Conservation (phyloP, 371 early-diverging fungal genomes). For the Mucor mucedo region DNA sequence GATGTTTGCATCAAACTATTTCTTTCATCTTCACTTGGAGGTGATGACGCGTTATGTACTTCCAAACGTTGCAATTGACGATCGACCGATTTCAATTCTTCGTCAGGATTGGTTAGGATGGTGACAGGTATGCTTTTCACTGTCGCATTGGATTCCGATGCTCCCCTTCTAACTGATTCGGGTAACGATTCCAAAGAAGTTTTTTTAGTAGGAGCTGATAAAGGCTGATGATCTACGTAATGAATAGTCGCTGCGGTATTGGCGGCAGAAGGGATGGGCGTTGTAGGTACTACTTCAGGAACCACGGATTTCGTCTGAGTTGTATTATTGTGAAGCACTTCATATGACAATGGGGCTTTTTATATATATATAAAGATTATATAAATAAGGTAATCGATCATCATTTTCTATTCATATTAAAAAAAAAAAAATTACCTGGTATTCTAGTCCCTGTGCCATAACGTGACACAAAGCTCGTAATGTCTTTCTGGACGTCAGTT, state of each 20-base stretch:
- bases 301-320: background rate
- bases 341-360: slow-evolving; percentile 12
- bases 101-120: slow-evolving; percentile 37
- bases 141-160: slow-evolving; percentile 6
- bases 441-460: slow-evolving; percentile 38
- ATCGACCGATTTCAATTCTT: slow-evolving; percentile 41
- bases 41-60: slow-evolving; percentile 10
- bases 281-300: background rate
- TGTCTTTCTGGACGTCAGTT: slow-evolving; percentile 45
- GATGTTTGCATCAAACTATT: background rate
- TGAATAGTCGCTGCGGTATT: background rate
- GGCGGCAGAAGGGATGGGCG: background rate
- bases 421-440: slow-evolving; percentile 32
- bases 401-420: background rate
- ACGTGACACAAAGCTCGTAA: slow-evolving; percentile 35
- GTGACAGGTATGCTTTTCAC: slow-evolving; percentile 5
- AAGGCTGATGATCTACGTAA: background rate
- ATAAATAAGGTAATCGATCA: background rate
- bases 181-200: slow-evolving; percentile 3
- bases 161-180: background rate
- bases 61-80: slow-evolving; percentile 33
- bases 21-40: slow-evolving; percentile 3
- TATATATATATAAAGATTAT: background rate
- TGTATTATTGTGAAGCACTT: slow-evolving; percentile 7
- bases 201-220: slow-evolving; percentile 16